Evolutionary conservation across 495 filamentous ascomycete species (phyloP).

Genomic region (Aspergillus nanangensis): DNA sequence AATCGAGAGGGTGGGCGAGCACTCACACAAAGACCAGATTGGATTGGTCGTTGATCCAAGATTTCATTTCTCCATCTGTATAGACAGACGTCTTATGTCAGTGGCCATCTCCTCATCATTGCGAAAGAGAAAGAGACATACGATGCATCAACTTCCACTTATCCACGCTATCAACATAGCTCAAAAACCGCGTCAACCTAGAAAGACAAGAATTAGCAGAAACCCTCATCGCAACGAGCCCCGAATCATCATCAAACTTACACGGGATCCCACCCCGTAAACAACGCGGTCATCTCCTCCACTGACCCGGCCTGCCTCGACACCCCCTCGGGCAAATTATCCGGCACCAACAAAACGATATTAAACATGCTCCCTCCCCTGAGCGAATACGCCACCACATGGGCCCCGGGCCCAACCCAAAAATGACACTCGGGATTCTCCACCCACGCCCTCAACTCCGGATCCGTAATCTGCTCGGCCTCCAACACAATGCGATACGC

Average conservation of each 20-base stretch:
- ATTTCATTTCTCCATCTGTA: conserved; percentile 31
- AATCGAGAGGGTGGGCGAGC: not conserved
- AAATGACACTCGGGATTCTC: conserved; percentile 59
- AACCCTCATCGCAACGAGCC: not conserved
- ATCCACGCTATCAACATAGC: conserved; percentile 30
- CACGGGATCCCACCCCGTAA: conserved; percentile 55
- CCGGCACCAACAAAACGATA: conserved; percentile 65
- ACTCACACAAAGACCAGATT: conserved; percentile 35
- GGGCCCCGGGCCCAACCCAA: conserved; percentile 64
- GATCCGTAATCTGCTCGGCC: conserved; percentile 37
- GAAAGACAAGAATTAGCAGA: not conserved
- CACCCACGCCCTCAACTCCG: conserved; percentile 43
- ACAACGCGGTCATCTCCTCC: conserved; percentile 62
- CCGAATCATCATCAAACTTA: no score
- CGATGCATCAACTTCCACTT: conserved; percentile 68
- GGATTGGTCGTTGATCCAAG: conserved; percentile 32
- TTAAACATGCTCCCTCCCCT: conserved; percentile 60
- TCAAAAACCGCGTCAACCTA: conserved; percentile 31
- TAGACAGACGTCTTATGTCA: not conserved
- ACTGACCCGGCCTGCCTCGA: conserved; percentile 51
- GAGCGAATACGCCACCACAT: conserved; percentile 63
- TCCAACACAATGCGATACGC: conserved; percentile 65
- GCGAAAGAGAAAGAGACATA: conserved; percentile 9
- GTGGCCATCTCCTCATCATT: not conserved
- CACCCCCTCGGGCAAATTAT: conserved; percentile 57